Conservation (phyloP, 495 filamentous ascomycete species). For the Aspergillus hancockii region DNA sequence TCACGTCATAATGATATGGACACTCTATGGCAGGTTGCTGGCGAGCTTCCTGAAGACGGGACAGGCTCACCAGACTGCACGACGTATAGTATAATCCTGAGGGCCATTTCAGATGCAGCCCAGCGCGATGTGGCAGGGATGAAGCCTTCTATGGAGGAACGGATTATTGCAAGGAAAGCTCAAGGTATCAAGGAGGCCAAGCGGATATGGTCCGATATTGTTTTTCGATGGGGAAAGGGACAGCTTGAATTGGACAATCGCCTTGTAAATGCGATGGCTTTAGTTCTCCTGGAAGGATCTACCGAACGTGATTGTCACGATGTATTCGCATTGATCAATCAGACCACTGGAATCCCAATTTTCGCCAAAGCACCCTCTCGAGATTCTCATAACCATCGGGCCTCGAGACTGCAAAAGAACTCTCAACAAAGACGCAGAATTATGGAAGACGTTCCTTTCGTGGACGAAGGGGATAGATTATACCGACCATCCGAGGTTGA, state of each 20-base stretch:
- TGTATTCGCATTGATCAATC: constrained; percentile 69
- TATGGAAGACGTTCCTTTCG: constrained; percentile 35
- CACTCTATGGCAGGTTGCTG: constrained; percentile 68
- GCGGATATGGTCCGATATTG: constrained; percentile 77
- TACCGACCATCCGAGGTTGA: constrained; percentile 10
- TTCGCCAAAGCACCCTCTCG: constrained; percentile 26
- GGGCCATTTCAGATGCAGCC: constrained; percentile 57
- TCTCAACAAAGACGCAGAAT: background rate
- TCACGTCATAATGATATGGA: constrained; percentile 69
- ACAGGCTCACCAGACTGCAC: constrained; percentile 59
- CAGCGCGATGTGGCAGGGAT: constrained; percentile 27
- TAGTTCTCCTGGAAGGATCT: constrained; percentile 61
- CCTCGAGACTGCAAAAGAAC: background rate
- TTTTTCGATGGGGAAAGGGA: constrained; percentile 68
- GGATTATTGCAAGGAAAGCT: constrained; percentile 32
- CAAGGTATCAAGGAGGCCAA: constrained; percentile 58
- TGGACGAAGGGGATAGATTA: constrained; percentile 26
- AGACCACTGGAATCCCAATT: constrained; percentile 72
- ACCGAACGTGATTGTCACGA: constrained; percentile 63
- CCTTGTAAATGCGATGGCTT: constrained; percentile 75
- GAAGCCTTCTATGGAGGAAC: constrained; percentile 33
- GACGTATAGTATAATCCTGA: constrained; percentile 82
- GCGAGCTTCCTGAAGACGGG: constrained; percentile 62
- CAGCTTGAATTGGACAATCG: constrained; percentile 69
- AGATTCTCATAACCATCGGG: background rate